Base-by-base conservation (phyloP, 352 stramenopile species). In the Globisporangium nunn region DNA sequence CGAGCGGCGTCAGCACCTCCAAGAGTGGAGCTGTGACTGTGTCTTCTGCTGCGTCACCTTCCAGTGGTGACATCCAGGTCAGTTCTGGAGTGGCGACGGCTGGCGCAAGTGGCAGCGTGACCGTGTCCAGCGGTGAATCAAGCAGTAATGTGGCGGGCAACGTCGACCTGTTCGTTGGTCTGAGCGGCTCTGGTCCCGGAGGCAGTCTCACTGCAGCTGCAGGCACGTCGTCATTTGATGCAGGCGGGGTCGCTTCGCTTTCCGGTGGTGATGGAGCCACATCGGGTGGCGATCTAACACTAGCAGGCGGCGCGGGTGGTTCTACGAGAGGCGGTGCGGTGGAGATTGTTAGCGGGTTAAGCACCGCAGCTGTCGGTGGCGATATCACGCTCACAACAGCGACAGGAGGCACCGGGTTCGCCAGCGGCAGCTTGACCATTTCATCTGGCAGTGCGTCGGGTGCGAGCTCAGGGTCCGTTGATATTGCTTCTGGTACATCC, bases 371-470 rank as follows among this genome's bases (percentile, higher is more conserved):
- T 30, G 29, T 37, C 48, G 71, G 68, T 54, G 71, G 69, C 10
- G 54, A 43, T 3, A 58, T 74, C 18, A 64, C 60, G 23, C 31
- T 80, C n/a, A 44, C 29, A 33, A 69, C 63, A 46, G 59, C 66
- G 8, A 62, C 18, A 11, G 71, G 71, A 37, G 60, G 52, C 40
- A 54, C 56, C 5, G 63, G 63, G 12, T 68, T 39, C 54, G 45
- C 64, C 7, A 85, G 74, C 54, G 78, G 78, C 10, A 49, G 45
- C 18, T 54, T 85, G 37, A 62, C 59, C 0, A 56, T 88, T 11
- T 70, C 59, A n/a, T 74, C 74, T 51, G 69, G 63, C 4, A 23
- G 54, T 30, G 62, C 63, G 4, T 64, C 65, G n/a, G 56, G 53
- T 59, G 62, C 66, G n/a, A 63, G 62, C 33, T 82, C 66, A 37